Evolutionary conservation across 352 stramenopile genomes (phyloP), one percentile per base, ranked within the genome.

Genomic region (Globisporangium spiculum): DNA sequence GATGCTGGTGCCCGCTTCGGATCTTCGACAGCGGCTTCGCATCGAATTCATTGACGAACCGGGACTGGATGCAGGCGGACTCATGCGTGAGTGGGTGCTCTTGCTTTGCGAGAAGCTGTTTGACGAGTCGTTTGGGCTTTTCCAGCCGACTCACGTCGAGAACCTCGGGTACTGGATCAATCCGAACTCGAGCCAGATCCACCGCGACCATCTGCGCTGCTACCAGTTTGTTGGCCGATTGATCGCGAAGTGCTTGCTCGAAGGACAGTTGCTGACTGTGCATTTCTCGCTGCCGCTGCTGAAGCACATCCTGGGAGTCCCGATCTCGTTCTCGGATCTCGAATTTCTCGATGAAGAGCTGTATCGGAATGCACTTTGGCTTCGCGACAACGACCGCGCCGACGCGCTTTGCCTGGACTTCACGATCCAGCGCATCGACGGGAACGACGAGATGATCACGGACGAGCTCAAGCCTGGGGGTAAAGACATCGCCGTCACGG

Each of bases 401-500:
- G 84, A 91, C 61, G 78, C 67, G 2, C 62, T 96, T 10, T 84
- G 79, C 20, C 77, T 96, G 2, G 83, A 94, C 68, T 96, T 96
- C 41, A 92, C 83, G 4, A 73, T 90, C 10, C 80, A 94, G 65
- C 70, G 73, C 7, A 73, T 84, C 10, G 71, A 82, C 59, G 76
- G 65, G 18, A 77, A 91, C 50, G 84, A 81, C 32, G 69, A 69
- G 1, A 67, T 92, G 24, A 67, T 89, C 34, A 90, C 81, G 12
- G 77, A 84, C 20, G 96, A 99, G 60, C 87, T 99, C 48, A 98
- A 97, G 74, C 86, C 86, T 22, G 88, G 86, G 36, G 97, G 97
- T 6, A 81, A 78, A n/a, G 79, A 97, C 65, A 92, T 98, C 34
- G 27, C 80, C 1, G 96, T 99, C 20, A 99, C 96, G 14, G 91